Percentiles rank a stretch among this genome's conserved stretches.
phyloP scores from a whole-genome alignment of 2,329 filamentous ascomycete genomes.

The Microdochium nivale region DNA sequence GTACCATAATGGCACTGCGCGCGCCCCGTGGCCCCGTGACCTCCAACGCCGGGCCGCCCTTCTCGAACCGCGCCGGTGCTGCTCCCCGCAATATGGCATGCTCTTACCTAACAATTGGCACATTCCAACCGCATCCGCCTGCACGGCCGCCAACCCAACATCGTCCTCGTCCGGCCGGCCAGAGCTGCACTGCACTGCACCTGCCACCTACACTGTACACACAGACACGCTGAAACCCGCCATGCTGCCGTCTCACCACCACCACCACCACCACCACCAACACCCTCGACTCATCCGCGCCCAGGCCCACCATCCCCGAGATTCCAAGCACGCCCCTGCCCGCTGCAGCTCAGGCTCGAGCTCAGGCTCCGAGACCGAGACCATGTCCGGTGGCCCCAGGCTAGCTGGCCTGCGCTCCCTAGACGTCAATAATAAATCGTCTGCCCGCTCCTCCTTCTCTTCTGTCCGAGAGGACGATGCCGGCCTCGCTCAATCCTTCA shows the following conservation, averaged over 20 bases:
- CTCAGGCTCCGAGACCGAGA: neutral
- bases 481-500: conserved; percentile 53
- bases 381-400: neutral
- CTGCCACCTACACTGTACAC: neutral
- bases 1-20: too few relatives aligned
- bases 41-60: neutral
- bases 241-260: neutral
- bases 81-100: neutral
- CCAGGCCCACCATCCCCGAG: neutral
- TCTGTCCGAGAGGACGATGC: conserved; percentile 53
- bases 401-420: neutral
- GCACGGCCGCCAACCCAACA: too few relatives aligned
- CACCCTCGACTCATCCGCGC: neutral
- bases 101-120: neutral
- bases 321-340: conserved; percentile 4
- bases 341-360: conserved; percentile 1
- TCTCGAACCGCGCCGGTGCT: neutral
- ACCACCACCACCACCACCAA: neutral
- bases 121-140: neutral
- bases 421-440: conserved; percentile 13
- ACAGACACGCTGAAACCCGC: neutral
- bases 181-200: neutral
- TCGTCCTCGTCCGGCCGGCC: neutral
- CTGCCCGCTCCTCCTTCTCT: conserved; percentile 48
- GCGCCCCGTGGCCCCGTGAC: too few relatives aligned